Evolutionary conservation across 148 eudicot species (phyloP), one percentile per base, ranked within the genome.

Genomic region (Nepenthes mirabilis): DNA sequence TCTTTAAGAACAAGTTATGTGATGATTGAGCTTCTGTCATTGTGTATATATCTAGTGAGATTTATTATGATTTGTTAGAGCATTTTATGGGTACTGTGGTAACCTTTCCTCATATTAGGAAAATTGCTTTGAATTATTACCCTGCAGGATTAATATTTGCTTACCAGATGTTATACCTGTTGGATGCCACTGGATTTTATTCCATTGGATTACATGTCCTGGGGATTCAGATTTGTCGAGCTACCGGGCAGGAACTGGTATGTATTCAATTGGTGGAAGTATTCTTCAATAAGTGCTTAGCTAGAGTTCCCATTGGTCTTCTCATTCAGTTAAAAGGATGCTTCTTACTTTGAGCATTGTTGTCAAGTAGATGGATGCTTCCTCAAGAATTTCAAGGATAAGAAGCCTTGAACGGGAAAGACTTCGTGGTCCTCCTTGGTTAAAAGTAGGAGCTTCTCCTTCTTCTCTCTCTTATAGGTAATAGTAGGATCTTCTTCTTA

Each of bases 201-300:
- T 88, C 95, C 51, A 72, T 80, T 66, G 99, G 95, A 77, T 70
- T 93, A 78, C 96, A 93, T 80, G 82, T 81, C 56, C 85, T 93
- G 67, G 89, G 99, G 52, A 81, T 93, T 73, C 89, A 93, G 65
- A 95, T 93, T 55, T 86, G 96, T 70, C 94, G 99, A 65, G 99
- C 99, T 63, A 88, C 96, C 47, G 99, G 99, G 54, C 99, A 93
- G 71, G 99, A 93, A 74, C 69, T 93, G 96, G 99, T 93, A 93
- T 66, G 57, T 36, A 61, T 49, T 49, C 13, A 49, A n/a, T 11
- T 49, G 45, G 1, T 40, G 45, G 45, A 23, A 54, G 40, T 1
- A 9, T 8, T 5, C 2, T 65, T 58, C 52, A 61, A 11, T 47
- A n/a, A 65, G 58, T 13, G 32, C 6, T 58, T 53, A 33, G 13